Percentiles rank a stretch among this genome's conserved stretches.
phyloP scores from a whole-genome alignment of 371 early-diverging fungal species.

The Mortierella sp. region DNA sequence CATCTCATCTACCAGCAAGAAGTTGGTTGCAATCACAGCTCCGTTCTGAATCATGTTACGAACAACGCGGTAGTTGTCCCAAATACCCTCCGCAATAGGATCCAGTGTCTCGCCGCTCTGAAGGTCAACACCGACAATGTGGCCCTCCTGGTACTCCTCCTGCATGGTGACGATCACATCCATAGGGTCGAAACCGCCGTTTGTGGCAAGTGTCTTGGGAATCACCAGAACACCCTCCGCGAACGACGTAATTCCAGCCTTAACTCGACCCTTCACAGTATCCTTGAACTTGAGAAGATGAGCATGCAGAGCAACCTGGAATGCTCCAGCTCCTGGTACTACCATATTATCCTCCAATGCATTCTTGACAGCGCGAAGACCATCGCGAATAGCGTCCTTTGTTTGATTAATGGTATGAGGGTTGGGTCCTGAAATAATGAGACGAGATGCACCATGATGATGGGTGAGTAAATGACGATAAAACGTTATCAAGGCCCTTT shows the following conservation, averaged over 20 bases:
- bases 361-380: constrained; percentile 97
- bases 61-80: constrained; percentile 98
- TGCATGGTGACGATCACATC: constrained; percentile 94
- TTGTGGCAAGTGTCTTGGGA: constrained; percentile 96
- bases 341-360: constrained; percentile 94
- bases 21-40: constrained; percentile 96
- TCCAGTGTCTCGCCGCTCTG: constrained; percentile 96
- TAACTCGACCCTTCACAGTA: constrained; percentile 91
- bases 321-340: constrained; percentile 97
- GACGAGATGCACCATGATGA: not conserved
- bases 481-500: too few relatives aligned
- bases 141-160: constrained; percentile 92
- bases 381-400: constrained; percentile 98
- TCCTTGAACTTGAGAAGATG: constrained; percentile 91
- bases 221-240: constrained; percentile 96
- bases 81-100: constrained; percentile 93
- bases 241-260: constrained; percentile 97
- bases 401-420: constrained; percentile 95
- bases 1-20: constrained; percentile 99
- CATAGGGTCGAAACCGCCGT: constrained; percentile 97
- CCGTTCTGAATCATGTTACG: constrained; percentile 91
- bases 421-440: constrained; percentile 78
- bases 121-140: constrained; percentile 94
- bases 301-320: constrained; percentile 88
- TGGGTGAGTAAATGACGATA: too few relatives aligned